Conservation (phyloP, 1,139 yeast genomes). For the Candida pseudoviswanathii region DNA sequence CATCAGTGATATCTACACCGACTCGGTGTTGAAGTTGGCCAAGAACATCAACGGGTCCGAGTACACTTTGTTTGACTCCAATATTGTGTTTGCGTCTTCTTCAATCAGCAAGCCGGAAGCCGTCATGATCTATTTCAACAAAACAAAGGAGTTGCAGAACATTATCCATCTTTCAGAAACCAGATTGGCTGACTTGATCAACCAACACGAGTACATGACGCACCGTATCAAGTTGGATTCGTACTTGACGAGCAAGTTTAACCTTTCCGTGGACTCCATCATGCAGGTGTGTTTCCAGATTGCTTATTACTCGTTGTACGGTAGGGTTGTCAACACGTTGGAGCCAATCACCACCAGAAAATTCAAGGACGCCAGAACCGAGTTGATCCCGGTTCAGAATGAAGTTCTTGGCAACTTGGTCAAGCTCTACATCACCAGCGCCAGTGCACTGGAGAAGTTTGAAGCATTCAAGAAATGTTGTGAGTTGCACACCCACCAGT, state of each 20-base stretch:
- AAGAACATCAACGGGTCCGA: conserved; percentile 71
- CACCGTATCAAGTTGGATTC: conserved; percentile 43
- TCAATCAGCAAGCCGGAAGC: conserved; percentile 45
- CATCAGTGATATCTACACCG: conserved; percentile 75
- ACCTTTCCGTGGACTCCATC: conserved; percentile 64
- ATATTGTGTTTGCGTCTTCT: conserved; percentile 39
- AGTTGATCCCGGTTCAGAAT: conserved; percentile 65
- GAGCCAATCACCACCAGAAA: conserved; percentile 76
- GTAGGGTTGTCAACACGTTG: conserved; percentile 63
- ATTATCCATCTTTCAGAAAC: conserved; percentile 74
- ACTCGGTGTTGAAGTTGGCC: conserved; percentile 70
- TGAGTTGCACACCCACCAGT: conserved; percentile 48
- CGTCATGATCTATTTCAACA: conserved; percentile 47
- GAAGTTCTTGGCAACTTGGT: conserved; percentile 55
- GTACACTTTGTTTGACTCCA: conserved; percentile 60
- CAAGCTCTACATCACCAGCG: conserved; percentile 60
- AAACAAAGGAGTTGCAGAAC: conserved; percentile 46
- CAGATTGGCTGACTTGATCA: conserved; percentile 70
- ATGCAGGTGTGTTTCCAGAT: conserved; percentile 70
- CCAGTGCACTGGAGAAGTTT: conserved; percentile 52
- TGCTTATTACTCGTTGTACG: conserved; percentile 73
- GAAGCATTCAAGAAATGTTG: conserved; percentile 54
- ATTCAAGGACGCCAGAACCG: conserved; percentile 69
- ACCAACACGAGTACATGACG: conserved; percentile 65
- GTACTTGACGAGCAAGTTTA: conserved; percentile 50